phyloP scores from a whole-genome alignment of 768 basidiomycete species.

The Kwoniella botswanensis region DNA sequence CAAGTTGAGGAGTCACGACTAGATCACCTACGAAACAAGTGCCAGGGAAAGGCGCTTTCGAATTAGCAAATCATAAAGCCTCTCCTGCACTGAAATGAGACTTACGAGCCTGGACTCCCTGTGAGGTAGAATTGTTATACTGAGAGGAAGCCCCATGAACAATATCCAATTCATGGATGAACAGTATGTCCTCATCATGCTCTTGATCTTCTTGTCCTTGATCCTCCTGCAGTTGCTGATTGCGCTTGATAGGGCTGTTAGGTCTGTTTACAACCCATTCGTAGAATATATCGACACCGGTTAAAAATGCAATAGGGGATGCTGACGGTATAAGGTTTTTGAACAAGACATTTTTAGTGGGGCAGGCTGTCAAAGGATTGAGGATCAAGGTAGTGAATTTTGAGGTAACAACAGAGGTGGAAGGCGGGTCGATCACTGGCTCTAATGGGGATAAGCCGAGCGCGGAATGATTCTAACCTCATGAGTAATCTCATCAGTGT shows the following conservation, averaged over 20 bases:
- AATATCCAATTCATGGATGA: neutral
- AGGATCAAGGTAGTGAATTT: neutral
- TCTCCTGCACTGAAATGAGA: no score
- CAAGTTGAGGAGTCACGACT: neutral
- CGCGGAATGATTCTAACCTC: neutral
- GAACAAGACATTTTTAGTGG: slow-evolving; percentile 14
- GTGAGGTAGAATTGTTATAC: no score
- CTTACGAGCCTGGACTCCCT: no score
- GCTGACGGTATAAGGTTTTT: slow-evolving; percentile 22
- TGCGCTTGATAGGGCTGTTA: neutral
- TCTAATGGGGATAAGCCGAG: neutral
- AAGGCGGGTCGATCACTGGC: neutral
- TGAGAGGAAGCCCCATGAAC: no score
- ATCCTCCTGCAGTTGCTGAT: neutral
- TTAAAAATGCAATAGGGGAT: slow-evolving; percentile 26
- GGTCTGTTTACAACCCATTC: slow-evolving; percentile 12
- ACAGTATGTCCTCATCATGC: slow-evolving; percentile 13
- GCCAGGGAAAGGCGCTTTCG: neutral
- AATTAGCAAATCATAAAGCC: no score
- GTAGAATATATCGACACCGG: slow-evolving; percentile 15
- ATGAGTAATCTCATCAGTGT: neutral
- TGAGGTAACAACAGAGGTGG: neutral
- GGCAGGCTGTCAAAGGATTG: slow-evolving; percentile 20
- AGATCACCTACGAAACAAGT: neutral
- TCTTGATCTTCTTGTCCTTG: neutral